phyloP scores from a whole-genome alignment of 441 rosid genomes.

The Jatropha podagrica region DNA sequence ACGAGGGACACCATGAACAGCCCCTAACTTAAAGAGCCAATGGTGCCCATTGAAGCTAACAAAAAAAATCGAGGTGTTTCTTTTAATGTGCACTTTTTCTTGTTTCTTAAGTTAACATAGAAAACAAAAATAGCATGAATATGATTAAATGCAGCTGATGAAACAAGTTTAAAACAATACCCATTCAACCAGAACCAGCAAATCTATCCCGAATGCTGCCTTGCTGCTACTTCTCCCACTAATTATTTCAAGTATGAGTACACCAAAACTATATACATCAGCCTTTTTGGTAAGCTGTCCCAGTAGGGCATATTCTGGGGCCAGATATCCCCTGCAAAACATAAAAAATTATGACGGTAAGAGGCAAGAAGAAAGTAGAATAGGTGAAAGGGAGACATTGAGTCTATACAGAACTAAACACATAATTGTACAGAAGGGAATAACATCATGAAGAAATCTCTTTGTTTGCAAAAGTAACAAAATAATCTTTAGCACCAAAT shows the following conservation, averaged over 20 bases:
- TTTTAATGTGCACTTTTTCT: background rate
- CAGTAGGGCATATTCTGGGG: conserved; percentile 88
- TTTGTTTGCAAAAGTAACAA: background rate
- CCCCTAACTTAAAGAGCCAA: background rate
- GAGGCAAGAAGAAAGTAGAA: background rate
- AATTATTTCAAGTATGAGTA: conserved; percentile 81
- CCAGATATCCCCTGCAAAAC: conserved; percentile 81
- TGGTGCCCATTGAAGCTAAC: background rate
- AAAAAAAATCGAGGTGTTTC: background rate
- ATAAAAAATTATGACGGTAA: conserved; percentile 9
- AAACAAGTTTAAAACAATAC: conserved; percentile 41
- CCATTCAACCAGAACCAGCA: conserved; percentile 85
- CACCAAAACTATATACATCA: conserved; percentile 91
- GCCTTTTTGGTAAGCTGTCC: conserved; percentile 95
- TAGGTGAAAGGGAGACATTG: background rate
- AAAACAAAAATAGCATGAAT: background rate
- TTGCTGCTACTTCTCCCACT: conserved; percentile 84
- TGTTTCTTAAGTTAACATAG: background rate
- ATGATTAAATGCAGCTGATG: background rate
- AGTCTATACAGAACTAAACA: background rate
- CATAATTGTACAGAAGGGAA: conserved; percentile 6
- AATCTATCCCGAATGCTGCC: conserved; percentile 75
- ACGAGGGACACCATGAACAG: background rate
- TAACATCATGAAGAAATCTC: background rate
- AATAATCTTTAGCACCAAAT: background rate